These are phyloP conservation scores for Neonectria punicea DNA, from an alignment of 2,329 filamentous ascomycete genomes.

Conservation along the genomic window DNA sequence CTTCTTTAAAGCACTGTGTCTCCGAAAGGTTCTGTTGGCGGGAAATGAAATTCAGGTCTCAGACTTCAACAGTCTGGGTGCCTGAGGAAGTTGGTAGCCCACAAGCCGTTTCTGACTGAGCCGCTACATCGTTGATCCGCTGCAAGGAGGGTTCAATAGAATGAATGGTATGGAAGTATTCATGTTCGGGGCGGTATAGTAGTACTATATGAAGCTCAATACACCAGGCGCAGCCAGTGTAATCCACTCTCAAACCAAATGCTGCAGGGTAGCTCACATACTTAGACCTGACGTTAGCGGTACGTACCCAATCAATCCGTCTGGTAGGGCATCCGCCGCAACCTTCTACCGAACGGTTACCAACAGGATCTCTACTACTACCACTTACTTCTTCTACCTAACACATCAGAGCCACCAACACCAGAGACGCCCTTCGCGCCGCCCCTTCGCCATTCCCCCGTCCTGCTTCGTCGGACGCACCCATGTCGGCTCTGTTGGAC, in stretches of 20 bases:
- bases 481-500: conserved; percentile 53
- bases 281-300: background rate
- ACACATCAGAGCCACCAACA: conserved; percentile 35
- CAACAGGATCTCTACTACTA: conserved; percentile 18
- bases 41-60: no score
- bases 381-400: background rate
- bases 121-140: conserved; percentile 23
- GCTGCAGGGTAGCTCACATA: background rate
- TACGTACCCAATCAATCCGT: conserved; percentile 7
- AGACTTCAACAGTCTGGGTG: background rate
- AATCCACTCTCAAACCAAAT: background rate
- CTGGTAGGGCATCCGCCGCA: conserved; percentile 21
- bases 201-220: no score
- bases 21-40: no score
- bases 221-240: no score
- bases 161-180: background rate
- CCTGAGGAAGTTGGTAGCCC: background rate
- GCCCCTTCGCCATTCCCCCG: conserved; percentile 35
- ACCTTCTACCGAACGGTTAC: conserved; percentile 25
- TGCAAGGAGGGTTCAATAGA: background rate
- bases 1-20: no score
- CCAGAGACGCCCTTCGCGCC: conserved; percentile 31
- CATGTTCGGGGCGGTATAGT: no score
- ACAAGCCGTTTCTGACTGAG: no score
- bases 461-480: conserved; percentile 47